Evolutionary conservation across 2,329 filamentous ascomycete species (phyloP).

Genomic region (Lasiodiplodia sp.): DNA sequence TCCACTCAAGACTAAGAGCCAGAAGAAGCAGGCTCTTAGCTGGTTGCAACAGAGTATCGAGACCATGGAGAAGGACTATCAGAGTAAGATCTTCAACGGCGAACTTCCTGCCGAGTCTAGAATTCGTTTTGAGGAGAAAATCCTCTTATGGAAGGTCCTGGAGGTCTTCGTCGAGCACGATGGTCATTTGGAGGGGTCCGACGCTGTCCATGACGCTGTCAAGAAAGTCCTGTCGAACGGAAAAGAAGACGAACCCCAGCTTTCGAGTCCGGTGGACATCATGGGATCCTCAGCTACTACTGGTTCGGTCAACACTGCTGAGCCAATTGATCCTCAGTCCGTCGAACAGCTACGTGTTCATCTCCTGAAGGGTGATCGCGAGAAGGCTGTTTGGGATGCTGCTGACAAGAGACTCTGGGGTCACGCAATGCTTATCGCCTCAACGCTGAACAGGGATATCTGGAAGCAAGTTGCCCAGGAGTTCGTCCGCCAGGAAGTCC

Average conservation of each 20-base stretch:
- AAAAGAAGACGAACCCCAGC: conserved; percentile 27
- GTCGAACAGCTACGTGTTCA: conserved; percentile 76
- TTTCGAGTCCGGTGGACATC: conserved; percentile 38
- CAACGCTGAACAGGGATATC: conserved; percentile 72
- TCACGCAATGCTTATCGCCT: conserved; percentile 92
- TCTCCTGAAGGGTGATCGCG: conserved; percentile 81
- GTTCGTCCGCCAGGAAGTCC: conserved; percentile 94
- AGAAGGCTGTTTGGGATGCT: conserved; percentile 91
- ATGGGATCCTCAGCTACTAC: conserved; percentile 40
- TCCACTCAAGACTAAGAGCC: conserved; percentile 84
- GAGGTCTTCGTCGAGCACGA: conserved; percentile 85
- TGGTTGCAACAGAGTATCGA: conserved; percentile 85
- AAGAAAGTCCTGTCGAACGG: conserved; percentile 66
- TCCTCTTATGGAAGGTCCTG: conserved; percentile 87
- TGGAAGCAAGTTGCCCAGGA: conserved; percentile 96
- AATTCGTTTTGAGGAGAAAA: conserved; percentile 78
- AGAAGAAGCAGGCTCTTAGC: conserved; percentile 88
- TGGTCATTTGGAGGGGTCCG: conserved; percentile 76
- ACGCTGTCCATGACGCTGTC: conserved; percentile 75
- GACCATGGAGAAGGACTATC: conserved; percentile 65
- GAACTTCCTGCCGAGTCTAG: conserved; percentile 63
- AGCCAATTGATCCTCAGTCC: conserved; percentile 72
- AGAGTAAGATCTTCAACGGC: conserved; percentile 56
- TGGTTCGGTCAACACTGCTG: conserved; percentile 53
- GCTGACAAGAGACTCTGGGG: conserved; percentile 95